Percentiles rank a stretch among this genome's conserved stretches.
Evolutionary conservation across 495 filamentous ascomycete species (phyloP).

Genomic region (Penicillium manginii): DNA sequence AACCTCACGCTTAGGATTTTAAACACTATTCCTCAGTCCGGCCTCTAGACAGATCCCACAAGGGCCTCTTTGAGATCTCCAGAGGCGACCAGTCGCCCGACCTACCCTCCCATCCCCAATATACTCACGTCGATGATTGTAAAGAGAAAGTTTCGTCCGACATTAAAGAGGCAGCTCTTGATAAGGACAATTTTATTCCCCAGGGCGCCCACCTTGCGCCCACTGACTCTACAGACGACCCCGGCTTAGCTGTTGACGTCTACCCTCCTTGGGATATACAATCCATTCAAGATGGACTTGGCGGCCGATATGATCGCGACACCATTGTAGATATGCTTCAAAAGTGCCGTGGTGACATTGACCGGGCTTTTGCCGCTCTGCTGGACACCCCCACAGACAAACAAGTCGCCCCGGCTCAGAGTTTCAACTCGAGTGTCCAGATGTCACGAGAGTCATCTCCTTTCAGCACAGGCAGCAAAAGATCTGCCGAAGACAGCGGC

Average conservation of each 20-base stretch:
- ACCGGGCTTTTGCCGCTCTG: conserved; percentile 61
- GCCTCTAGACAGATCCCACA: conserved; percentile 61
- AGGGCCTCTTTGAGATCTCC: conserved; percentile 49
- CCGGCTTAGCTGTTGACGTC: conserved; percentile 40
- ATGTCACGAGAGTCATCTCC: conserved; percentile 49
- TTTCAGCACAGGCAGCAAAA: conserved; percentile 52
- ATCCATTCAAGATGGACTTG: conserved; percentile 58
- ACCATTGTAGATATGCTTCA: conserved; percentile 62
- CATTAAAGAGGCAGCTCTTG: neutral
- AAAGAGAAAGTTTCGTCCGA: neutral
- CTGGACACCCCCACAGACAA: conserved; percentile 40
- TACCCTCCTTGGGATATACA: conserved; percentile 65
- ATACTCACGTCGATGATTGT: neutral
- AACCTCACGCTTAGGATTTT: conserved; percentile 40
- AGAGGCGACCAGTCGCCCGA: neutral
- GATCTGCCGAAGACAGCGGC: conserved; percentile 51
- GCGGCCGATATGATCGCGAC: conserved; percentile 55
- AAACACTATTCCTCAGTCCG: conserved; percentile 80
- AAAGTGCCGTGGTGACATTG: conserved; percentile 62
- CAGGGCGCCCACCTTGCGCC: neutral
- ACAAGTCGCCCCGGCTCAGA: conserved; percentile 26
- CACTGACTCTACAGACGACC: conserved; percentile 15
- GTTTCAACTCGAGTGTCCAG: conserved; percentile 43
- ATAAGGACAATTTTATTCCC: conserved; percentile 16
- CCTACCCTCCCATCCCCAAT: neutral